Evolutionary conservation across 2,329 filamentous ascomycete genomes (phyloP), one percentile per base, ranked within the genome.

Genomic region (Alternaria metachromatica): DNA sequence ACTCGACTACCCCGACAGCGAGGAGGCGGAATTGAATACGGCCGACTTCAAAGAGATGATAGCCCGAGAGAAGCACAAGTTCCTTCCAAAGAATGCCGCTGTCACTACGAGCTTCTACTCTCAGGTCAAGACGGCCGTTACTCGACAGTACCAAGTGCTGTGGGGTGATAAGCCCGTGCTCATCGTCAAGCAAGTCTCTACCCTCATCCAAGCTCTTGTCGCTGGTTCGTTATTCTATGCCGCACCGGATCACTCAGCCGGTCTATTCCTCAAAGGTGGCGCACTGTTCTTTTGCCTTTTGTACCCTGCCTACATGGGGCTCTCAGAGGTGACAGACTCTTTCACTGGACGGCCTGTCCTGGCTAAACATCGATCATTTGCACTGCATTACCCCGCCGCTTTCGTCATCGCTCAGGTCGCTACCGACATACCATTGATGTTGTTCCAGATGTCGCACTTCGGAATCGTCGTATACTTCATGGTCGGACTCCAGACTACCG

Each of bases 361-460:
- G 58, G 92, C 96, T 72, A 97, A 97, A 76, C 94, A 97, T 70
- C 81, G 85, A 57, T 87, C 89, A 48, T 97, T 96, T 75, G 93
- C 93, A 18, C 85, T 97, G 21, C 96, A 96, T 73, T 92, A 96
- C 72, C 93, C 94, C 0, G 92, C 90, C 6, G 91, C 93, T 91
- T 72, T 82, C 86, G 6, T 84, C 93, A 68, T 81, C 86, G 26
- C 96, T 93, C 84, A 94, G 94, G 78, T 66, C 91, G 25, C 80
- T 18, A 81, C 82, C 10, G 85, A 87, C 64, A 80, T 86, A 2
- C 85, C 87, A 0, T 80, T 89, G 3, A 72, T 88, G 3, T 25
- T 88, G 0, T 83, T 89, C 64, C 89, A 91, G 67, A 81, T 90
- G 13, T 83, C 84, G 0, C 77, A 81, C 2, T 91, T 91, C 67